Base-by-base conservation (phyloP, 202 grass and related monocot species). In the Saccharum hybrid region DNA sequence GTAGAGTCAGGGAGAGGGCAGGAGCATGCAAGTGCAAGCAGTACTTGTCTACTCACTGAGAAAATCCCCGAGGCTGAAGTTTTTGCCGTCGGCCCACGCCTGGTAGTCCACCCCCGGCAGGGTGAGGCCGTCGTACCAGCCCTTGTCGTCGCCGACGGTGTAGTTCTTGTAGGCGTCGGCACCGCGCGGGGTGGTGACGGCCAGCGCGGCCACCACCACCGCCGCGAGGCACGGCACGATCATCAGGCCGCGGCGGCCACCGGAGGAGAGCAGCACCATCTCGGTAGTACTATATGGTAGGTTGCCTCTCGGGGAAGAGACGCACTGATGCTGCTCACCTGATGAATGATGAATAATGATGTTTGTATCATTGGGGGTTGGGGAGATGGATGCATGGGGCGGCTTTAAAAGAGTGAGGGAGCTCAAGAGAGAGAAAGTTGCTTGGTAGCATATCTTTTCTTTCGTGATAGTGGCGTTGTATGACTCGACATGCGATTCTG, bases 21-120 rank as follows among this genome's bases (percentile, higher is more conserved):
- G 4, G 3, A 31, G 10, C 11, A 31, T 14, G 45, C 13, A 19
- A 10, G 13, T 33, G 71, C 28, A 34, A 54, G 68, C 16, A 56
- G 57, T 60, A 60, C 8, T 34, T 34, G 2, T 4, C 1, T n/a
- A 93, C 96, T 93, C 83, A 98, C 96, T 86, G 93, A 98, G 96
- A 81, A 93, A 98, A 87, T 98, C 96, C 66, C 96, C 96, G 64
- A 98, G 96, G 86, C 85, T 96, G 28, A 98, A 96, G 86, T 92
- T 98, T 36, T 98, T 90, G 37, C 68, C 89, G 43, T 87, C 85
- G 14, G 93, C 91, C 96, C 96, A 98, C 31, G 83, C 84, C 91
- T 98, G 93, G 81, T 98, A 98, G 68, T 94, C 86, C 14, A 96
- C 75, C 9, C 46, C 71, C 4, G 94, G 81, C 22, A 62, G 66